Evolutionary conservation across 2,329 filamentous ascomycete species (phyloP).

Genomic region (Fusarium palustre): DNA sequence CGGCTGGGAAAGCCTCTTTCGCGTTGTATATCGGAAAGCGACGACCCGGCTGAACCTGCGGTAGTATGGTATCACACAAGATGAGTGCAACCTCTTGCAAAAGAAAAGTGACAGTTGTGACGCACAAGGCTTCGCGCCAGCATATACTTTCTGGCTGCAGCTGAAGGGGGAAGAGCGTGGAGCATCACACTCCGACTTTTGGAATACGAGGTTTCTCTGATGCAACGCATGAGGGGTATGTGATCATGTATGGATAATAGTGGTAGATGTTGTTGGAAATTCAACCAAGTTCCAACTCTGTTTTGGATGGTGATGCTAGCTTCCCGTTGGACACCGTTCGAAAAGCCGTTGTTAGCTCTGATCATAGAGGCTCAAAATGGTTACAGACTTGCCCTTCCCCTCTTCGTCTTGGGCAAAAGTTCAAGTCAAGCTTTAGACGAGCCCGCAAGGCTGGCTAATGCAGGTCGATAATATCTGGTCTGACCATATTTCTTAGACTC

Average conservation of each 20-base stretch:
- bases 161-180: constrained; percentile 7
- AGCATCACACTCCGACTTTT: constrained; percentile 29
- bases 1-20: constrained; percentile 13
- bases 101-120: constrained; percentile 19
- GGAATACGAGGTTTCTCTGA: constrained; percentile 36
- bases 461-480: constrained; percentile 17
- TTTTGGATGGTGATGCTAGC: not conserved
- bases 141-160: constrained; percentile 16
- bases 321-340: constrained; percentile 30
- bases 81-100: constrained; percentile 4
- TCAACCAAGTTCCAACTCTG: not conserved
- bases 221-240: constrained; percentile 15
- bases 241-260: not conserved
- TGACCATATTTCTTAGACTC: not conserved
- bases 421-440: not conserved
- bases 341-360: not conserved
- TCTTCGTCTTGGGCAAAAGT: not conserved
- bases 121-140: constrained; percentile 25
- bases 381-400: not conserved
- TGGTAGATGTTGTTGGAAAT: not conserved
- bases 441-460: constrained; percentile 39
- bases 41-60: constrained; percentile 2
- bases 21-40: constrained; percentile 8
- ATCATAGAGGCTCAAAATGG: constrained; percentile 24
- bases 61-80: not conserved